Evolutionary conservation across 768 basidiomycete species (phyloP).

Genomic region (Omphalotus guepiniiformis): DNA sequence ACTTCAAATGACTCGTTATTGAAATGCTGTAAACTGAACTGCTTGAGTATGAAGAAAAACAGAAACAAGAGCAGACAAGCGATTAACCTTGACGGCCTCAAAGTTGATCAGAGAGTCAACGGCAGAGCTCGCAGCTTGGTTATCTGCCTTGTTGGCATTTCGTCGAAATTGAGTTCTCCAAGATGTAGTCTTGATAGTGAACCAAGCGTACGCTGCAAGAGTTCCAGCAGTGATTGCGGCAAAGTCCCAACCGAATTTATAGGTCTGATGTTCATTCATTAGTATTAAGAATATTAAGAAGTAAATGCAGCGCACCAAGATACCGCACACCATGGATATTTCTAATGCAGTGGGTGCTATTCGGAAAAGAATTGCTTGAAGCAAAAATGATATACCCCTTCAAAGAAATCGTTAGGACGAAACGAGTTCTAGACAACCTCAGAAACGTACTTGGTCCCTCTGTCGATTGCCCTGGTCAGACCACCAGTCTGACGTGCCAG

Average conservation of each 20-base stretch:
- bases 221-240: slow-evolving; percentile 85
- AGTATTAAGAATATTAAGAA: background rate
- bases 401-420: background rate
- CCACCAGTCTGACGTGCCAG: slow-evolving; percentile 93
- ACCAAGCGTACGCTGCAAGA: slow-evolving; percentile 93
- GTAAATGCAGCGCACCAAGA: slow-evolving; percentile 54
- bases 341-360: slow-evolving; percentile 95
- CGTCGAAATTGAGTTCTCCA: slow-evolving; percentile 97
- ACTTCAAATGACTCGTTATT: slow-evolving; percentile 95
- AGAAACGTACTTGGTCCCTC: slow-evolving; percentile 84
- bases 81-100: slow-evolving; percentile 92
- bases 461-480: slow-evolving; percentile 91
- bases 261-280: slow-evolving; percentile 57
- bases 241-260: slow-evolving; percentile 97
- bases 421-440: too few species aligned
- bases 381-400: slow-evolving; percentile 94
- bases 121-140: slow-evolving; percentile 89
- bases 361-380: slow-evolving; percentile 91
- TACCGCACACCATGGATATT: slow-evolving; percentile 95
- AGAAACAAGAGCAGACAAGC: background rate
- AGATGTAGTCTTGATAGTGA: slow-evolving; percentile 91
- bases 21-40: slow-evolving; percentile 64
- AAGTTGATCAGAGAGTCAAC: slow-evolving; percentile 98
- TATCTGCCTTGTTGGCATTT: slow-evolving; percentile 94
- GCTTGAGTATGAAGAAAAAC: slow-evolving; percentile 2